A percentile compares a stretch with the other conserved stretches of the same genome.
These are phyloP conservation scores for Melampsora larici-populina DNA, from an alignment of 1,284 basidiomycete species.

Conservation along the genomic window DNA sequence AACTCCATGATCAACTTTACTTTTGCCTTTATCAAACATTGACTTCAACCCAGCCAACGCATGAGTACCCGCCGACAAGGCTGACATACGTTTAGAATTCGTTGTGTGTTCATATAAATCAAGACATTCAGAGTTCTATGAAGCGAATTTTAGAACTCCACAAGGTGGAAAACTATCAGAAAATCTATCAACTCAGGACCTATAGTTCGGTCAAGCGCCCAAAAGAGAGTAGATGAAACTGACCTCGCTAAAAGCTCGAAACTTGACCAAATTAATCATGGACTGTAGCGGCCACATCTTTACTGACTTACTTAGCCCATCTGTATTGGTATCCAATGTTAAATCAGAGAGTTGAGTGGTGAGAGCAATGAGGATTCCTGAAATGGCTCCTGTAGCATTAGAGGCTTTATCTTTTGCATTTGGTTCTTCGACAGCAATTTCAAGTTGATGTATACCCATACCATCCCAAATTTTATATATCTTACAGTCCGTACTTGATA, in stretches of 20 bases:
- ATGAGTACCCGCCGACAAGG: slow-evolving; percentile 21
- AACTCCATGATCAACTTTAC: slow-evolving; percentile 5
- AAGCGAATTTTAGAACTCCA: neutral
- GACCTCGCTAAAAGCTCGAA: slow-evolving; percentile 39
- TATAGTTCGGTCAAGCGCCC: neutral
- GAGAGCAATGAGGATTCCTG: slow-evolving; percentile 35
- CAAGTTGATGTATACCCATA: slow-evolving; percentile 31
- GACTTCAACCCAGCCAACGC: slow-evolving; percentile 33
- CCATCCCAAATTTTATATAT: slow-evolving; percentile 39
- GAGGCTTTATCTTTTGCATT: neutral
- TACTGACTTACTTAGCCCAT: slow-evolving; percentile 24
- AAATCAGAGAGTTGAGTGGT: slow-evolving; percentile 28
- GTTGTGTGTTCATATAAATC: slow-evolving; percentile 10
- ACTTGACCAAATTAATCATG: slow-evolving; percentile 40
- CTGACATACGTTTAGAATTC: slow-evolving; percentile 1
- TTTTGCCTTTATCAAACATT: slow-evolving; percentile 37
- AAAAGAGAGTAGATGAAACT: neutral
- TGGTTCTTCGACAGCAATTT: slow-evolving; percentile 26
- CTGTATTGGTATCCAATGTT: neutral
- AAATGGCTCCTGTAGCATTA: neutral
- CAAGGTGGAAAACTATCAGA: neutral
- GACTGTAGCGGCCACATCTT: slow-evolving; percentile 39
- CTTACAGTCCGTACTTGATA: slow-evolving; percentile 31
- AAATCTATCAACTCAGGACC: neutral
- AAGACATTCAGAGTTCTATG: slow-evolving; percentile 35